Evolutionary conservation across 257 asterid species (phyloP), one percentile per base, ranked within the genome.

Genomic region (Salvia rosmarinus): DNA sequence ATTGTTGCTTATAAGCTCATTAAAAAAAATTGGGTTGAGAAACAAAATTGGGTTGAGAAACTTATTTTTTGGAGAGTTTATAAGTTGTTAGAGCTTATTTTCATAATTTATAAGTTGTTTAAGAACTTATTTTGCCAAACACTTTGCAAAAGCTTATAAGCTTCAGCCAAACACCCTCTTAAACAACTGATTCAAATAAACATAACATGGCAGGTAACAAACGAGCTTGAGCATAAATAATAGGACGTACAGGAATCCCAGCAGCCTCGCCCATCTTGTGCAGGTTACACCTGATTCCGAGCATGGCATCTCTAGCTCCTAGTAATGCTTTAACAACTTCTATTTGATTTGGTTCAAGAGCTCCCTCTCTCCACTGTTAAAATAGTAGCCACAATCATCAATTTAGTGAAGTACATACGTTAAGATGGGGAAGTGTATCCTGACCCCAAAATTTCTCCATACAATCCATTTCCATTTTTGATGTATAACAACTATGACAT

Each of bases 211-310:
- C 42, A 55, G 39, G 40, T 60, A 35, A 51, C 0, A 28, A 50
- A 74, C 57, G 23, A 57, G 67, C 16, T 64, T 64, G 66, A 2
- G 12, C 0, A 23, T 30, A 30, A 62, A 9, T 39, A 39, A 67
- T 64, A 81, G 50, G 77, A 71, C 94, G 0, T 80, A 95, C 99
- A 40, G 99, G 97, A 43, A 95, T 88, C 75, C 98, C 93, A 3
- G 98, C 96, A 66, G 97, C 96, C 83, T 87, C 89, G 6, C 99
- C 99, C 98, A 95, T 91, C 79, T 70, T 83, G 75, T 90, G 86
- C 99, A 89, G 89, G 81, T 84, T 87, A 80, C 13, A 59, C 83
- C 99, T 86, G 87, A 95, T 95, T 32, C 17, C 79, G 47, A 95
- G 91, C 97, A 91, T 91, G 59, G 95, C 89, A 65, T 89, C 94